Conservation (phyloP, 2,329 filamentous ascomycete genomes). For the Aureobasidium subglaciale region DNA sequence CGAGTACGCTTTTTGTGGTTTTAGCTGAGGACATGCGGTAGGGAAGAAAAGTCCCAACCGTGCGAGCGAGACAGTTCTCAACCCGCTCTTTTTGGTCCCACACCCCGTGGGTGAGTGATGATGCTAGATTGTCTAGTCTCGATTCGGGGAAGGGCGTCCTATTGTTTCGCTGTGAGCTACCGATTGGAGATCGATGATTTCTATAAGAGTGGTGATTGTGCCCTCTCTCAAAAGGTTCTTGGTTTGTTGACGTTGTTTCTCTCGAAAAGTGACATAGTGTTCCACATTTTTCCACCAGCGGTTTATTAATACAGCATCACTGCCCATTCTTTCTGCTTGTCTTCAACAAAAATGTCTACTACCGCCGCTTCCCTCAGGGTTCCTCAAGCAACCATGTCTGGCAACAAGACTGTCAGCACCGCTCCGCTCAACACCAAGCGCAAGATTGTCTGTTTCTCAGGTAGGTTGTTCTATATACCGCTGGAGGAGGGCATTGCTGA, state of each 20-base stretch:
- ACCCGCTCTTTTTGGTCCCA: background rate
- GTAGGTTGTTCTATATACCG: constrained; percentile 29
- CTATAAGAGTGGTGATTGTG: constrained; percentile 6
- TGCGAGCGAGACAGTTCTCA: constrained; percentile 1
- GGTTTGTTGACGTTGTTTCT: constrained; percentile 9
- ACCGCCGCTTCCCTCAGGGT: constrained; percentile 23
- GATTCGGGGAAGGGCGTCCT: constrained; percentile 1
- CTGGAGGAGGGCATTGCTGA: background rate
- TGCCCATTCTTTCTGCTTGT: background rate
- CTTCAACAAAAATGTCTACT: constrained; percentile 23
- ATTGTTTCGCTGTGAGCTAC: background rate
- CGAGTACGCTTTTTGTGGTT: background rate
- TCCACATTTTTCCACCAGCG: background rate
- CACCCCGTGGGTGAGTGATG: constrained; percentile 1
- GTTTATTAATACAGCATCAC: background rate
- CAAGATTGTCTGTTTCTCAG: constrained; percentile 54
- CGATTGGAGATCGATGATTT: constrained; percentile 5
- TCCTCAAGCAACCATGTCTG: constrained; percentile 19
- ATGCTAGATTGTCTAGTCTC: background rate
- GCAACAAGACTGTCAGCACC: constrained; percentile 17
- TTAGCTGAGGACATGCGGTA: too few species aligned
- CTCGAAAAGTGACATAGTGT: background rate
- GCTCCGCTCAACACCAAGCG: constrained; percentile 38
- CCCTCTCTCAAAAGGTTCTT: background rate
- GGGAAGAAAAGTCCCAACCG: constrained; percentile 3